Conservation (phyloP, 2,329 filamentous ascomycete genomes). For the Monosporascus ibericus region DNA sequence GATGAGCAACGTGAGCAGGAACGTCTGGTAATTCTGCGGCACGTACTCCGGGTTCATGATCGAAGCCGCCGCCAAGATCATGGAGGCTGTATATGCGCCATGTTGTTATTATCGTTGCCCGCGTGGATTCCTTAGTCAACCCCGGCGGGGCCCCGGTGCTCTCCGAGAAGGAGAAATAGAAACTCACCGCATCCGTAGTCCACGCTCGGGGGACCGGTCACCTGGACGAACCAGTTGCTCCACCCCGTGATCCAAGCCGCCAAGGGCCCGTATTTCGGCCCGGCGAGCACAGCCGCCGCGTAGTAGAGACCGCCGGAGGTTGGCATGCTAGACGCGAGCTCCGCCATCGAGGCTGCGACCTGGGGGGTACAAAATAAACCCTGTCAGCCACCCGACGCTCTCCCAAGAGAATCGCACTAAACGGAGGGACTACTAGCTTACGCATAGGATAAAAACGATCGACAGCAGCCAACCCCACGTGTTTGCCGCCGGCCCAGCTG, state of each 20-base stretch:
- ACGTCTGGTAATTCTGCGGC: slow-evolving; percentile 61
- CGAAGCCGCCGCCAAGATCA: slow-evolving; percentile 66
- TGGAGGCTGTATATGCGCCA: slow-evolving; percentile 38
- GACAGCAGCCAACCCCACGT: slow-evolving; percentile 72
- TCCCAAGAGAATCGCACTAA: no score
- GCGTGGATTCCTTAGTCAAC: no score
- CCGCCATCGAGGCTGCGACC: slow-evolving; percentile 59
- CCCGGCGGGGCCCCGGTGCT: no score
- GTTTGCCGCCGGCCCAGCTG: slow-evolving; percentile 46
- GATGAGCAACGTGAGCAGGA: slow-evolving; percentile 59
- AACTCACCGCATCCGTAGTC: slow-evolving; percentile 26
- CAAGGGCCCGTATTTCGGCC: slow-evolving; percentile 26
- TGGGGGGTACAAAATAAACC: slow-evolving; percentile 6
- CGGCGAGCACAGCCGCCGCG: slow-evolving; percentile 62
- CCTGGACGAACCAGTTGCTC: slow-evolving; percentile 28
- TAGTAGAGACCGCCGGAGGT: slow-evolving; percentile 71
- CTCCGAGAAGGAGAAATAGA: background rate
- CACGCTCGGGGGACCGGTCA: slow-evolving; percentile 26
- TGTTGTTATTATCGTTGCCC: no score
- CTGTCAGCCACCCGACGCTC: no score
- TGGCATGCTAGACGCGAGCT: slow-evolving; percentile 68
- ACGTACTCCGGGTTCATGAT: slow-evolving; percentile 61
- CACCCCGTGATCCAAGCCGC: slow-evolving; percentile 28
- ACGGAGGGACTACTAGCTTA: slow-evolving; percentile 24
- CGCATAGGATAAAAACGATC: slow-evolving; percentile 65